These are phyloP conservation scores for Rhododendron mucronatum DNA, from an alignment of 148 eudicot species.

Conservation along the genomic window DNA sequence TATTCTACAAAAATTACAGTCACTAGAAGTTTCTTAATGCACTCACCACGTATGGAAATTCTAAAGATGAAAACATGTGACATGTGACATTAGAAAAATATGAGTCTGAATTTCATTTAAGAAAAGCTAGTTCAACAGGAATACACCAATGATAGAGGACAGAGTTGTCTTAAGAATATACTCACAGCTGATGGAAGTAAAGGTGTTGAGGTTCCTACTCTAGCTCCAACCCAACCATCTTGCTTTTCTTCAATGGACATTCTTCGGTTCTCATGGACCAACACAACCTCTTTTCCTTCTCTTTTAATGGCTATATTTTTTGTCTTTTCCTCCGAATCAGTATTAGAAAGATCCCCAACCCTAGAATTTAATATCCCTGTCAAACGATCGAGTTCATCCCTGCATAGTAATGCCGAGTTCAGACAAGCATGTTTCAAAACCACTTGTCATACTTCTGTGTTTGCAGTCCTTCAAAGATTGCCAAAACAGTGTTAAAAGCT, in stretches of 20 bases:
- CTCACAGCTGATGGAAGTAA: slow-evolving; percentile 47
- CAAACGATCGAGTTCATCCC: slow-evolving; percentile 71
- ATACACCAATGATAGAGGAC: neutral
- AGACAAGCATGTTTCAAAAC: neutral
- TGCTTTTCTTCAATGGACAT: slow-evolving; percentile 23
- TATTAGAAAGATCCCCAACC: slow-evolving; percentile 26
- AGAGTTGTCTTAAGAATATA: slow-evolving; percentile 1
- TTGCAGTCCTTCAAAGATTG: neutral
- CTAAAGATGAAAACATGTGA: neutral
- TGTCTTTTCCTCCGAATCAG: slow-evolving; percentile 32
- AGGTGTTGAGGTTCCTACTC: slow-evolving; percentile 39
- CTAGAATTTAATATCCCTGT: slow-evolving; percentile 68
- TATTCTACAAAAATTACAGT: neutral
- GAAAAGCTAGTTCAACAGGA: neutral
- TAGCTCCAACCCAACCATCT: slow-evolving; percentile 25
- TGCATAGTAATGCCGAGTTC: slow-evolving; percentile 23
- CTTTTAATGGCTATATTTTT: slow-evolving; percentile 16
- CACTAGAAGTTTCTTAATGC: neutral
- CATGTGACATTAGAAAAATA: neutral
- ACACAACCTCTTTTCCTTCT: slow-evolving; percentile 27
- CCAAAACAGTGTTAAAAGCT: neutral
- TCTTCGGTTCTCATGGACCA: slow-evolving; percentile 28
- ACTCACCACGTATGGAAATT: neutral
- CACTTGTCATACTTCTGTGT: neutral
- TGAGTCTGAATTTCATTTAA: neutral